phyloP scores from a whole-genome alignment of 139 green algal genomes.

The Asterochloris sp. region DNA sequence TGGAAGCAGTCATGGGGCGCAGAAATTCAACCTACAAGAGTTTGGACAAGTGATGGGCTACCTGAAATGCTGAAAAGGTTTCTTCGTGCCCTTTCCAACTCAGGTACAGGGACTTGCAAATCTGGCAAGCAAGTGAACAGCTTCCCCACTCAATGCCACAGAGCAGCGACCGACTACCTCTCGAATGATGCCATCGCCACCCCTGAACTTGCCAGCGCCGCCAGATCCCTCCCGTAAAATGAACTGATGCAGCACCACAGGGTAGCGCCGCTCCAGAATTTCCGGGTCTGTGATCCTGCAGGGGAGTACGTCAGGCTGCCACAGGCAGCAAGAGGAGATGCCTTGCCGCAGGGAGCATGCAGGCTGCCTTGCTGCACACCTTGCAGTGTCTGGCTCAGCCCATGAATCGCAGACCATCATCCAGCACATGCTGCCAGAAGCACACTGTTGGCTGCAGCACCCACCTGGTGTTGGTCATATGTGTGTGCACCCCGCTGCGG shows the following conservation, averaged over 20 bases:
- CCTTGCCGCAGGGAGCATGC: no score
- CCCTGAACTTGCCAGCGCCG: conserved; percentile 67
- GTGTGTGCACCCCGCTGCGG: conserved; percentile 86
- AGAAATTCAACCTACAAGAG: conserved; percentile 81
- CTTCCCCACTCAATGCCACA: background rate
- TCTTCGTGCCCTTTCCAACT: background rate
- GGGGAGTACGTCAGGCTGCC: no score
- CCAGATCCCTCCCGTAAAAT: conserved; percentile 74
- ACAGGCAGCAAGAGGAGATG: no score
- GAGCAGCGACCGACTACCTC: conserved; percentile 49
- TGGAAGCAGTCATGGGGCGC: conserved; percentile 71
- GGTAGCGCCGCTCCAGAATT: conserved; percentile 89
- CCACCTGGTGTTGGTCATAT: conserved; percentile 98
- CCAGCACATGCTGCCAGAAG: no score
- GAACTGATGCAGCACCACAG: conserved; percentile 86
- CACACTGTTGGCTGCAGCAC: no score
- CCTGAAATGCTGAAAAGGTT: background rate
- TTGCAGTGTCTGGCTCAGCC: no score
- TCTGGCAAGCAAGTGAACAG: background rate
- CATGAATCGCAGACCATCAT: no score
- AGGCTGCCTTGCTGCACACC: no score
- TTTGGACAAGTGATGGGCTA: background rate
- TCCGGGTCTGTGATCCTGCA: conserved; percentile 77
- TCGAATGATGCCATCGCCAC: conserved; percentile 86
- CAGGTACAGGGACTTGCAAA: background rate